Evolutionary conservation across 2,329 filamentous ascomycete genomes (phyloP), one percentile per base, ranked within the genome.

Genomic region (Rhynchosporium secalis): DNA sequence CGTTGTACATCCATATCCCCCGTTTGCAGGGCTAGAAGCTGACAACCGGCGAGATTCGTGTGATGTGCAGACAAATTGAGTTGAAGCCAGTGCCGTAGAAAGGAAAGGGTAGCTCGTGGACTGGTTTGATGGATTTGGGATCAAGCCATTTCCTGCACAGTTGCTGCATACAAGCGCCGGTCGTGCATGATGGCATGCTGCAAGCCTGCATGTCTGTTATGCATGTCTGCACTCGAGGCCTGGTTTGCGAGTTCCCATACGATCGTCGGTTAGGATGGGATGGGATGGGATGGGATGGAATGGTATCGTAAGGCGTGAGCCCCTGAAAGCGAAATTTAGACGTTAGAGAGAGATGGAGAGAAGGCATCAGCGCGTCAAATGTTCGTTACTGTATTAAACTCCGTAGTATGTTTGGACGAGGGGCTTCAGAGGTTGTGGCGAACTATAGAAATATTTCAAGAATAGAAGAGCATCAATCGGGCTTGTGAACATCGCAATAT

Each of bases 111-210:
- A 38, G 49, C 31, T 20, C 6, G 1, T 52, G 31, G 28, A 43
- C 38, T 51, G 43, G 36, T 13, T 33, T 15, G 48, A 47, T 48
- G 29, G 46, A 15, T 26, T 20, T 1, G 20, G 48, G 49, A n/a
- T 1, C 20, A 33, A 31, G 49, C 31, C 49, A 38, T 26, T 41
- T n/a, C 31, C 56, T 58, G 56, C 45, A 28, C 36, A 31, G 56
- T 36, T 47, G 31, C 56, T 58, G 33, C 10, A 49, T 48, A 51
- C 33, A 49, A 52, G 57, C 57, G 57, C 57, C 47, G 36, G 56
- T 31, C 36, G 36, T n/a, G 20, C 31, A 40, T 52, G 49, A 47
- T 20, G 38, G 47, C 36, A 15, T 12, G 47, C 10, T 48, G 46
- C 46, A 48, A 29, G 46, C 46, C 7, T 31, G 46, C 6, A 26